Evolutionary conservation across 352 stramenopile species (phyloP).

Genomic region (Pythium insidiosum): DNA sequence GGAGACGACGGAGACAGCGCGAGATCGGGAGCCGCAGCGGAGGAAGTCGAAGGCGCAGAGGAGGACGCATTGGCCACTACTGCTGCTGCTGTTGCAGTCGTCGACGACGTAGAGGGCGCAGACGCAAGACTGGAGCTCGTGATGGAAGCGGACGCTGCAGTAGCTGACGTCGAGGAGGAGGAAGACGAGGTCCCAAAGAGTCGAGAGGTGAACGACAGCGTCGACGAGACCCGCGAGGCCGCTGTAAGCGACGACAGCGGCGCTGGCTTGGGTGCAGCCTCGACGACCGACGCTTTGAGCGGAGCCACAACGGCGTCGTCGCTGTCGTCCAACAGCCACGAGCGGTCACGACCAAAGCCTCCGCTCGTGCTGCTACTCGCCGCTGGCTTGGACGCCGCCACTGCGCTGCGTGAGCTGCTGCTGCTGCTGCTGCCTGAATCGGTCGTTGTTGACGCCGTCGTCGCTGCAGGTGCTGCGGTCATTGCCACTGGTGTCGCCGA

Average conservation of each 20-base stretch:
- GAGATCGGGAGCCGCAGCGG: neutral
- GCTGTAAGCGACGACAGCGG: neutral
- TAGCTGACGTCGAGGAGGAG: neutral
- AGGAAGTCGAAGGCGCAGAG: neutral
- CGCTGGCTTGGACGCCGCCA: neutral
- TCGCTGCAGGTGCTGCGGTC: too few species aligned
- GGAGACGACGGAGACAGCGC: neutral
- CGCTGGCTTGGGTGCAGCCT: neutral
- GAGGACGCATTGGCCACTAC: too few species aligned
- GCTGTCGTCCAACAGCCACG: conserved; percentile 39
- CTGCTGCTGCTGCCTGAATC: neutral
- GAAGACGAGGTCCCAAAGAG: neutral
- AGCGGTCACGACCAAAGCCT: conserved; percentile 44
- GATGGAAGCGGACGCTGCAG: neutral
- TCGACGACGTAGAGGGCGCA: too few species aligned
- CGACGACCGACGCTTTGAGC: neutral
- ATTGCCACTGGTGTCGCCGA: too few species aligned
- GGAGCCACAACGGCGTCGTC: conserved; percentile 17
- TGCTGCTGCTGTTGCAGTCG: too few species aligned
- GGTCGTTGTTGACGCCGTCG: neutral
- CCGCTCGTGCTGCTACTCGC: conserved; percentile 5
- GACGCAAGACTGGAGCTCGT: too few species aligned
- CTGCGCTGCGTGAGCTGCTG: neutral
- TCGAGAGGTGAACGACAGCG: neutral
- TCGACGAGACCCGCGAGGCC: neutral